Evolutionary conservation across 2,329 filamentous ascomycete genomes (phyloP), one percentile per base, ranked within the genome.

Genomic region (Trichoderma citrinoviride): DNA sequence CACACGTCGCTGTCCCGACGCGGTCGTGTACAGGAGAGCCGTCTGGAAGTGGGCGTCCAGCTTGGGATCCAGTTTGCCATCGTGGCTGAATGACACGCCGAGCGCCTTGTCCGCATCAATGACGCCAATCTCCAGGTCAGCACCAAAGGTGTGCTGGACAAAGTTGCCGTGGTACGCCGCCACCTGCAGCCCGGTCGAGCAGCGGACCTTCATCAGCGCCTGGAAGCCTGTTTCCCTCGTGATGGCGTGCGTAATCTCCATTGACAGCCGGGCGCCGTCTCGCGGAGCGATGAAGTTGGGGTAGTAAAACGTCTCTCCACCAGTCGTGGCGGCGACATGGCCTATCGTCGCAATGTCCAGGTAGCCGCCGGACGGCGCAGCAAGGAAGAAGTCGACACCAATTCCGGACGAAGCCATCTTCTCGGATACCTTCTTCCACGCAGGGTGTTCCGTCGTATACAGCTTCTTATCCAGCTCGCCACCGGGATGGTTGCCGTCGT

Each of bases 21-120:
- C 91, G 5, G 94, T 96, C 0, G 95, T 99, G 79, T 99, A 99
- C 2, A 99, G 85, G 3, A 99, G 81, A 2, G 95, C 95, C 23
- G 91, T 92, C 76, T 99, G 95, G 84, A 99, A 99, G 78, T 99
- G 95, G 7, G 94, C 94, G 77, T 99, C 95, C 23, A 98, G 84
- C 78, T 97, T 97, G 5, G 92, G 83, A 77, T 99, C 95, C n/a
- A 99, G 86, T 78, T 98, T 98, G 66, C 95, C 95, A 74, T 99
- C 95, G 76, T 99, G 96, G 71, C 87, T 91, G 76, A 99, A 99
- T 55, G 92, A 89, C 12, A 98, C 91, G 3, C 89, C 91, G 69
- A 99, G 85, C 10, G 94, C 92, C 80, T 97, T 97, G 78, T 99
- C 95, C 21, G 92, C 89, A 75, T 98, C 95, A 58, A 98, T 88